Evolutionary conservation across 2,329 filamentous ascomycete genomes (phyloP).

Genomic region (Xylaria sp.): DNA sequence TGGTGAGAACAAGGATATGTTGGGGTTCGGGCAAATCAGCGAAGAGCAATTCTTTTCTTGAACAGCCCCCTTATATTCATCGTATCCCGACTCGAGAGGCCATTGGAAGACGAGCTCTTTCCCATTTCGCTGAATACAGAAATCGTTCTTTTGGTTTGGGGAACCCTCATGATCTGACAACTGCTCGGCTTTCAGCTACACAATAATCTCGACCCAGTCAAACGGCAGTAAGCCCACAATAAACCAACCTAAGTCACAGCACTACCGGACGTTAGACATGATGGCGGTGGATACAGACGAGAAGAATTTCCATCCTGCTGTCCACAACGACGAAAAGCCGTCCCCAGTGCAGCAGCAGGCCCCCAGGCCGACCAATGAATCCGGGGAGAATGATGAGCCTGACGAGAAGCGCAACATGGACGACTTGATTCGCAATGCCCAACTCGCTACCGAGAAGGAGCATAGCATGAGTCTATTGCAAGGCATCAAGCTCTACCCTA

Average conservation of each 20-base stretch:
- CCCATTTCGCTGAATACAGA: constrained; percentile 10
- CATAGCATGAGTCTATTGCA: constrained; percentile 77
- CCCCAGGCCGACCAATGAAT: constrained; percentile 13
- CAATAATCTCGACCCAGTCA: constrained; percentile 5
- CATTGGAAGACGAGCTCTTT: not conserved
- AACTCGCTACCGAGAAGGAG: constrained; percentile 67
- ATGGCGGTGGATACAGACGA: constrained; percentile 34
- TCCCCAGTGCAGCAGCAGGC: constrained; percentile 28
- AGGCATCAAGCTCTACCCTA: constrained; percentile 84
- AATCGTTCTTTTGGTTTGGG: constrained; percentile 12
- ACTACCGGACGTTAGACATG: constrained; percentile 21
- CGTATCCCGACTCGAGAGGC: constrained; percentile 6
- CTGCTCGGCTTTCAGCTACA: constrained; percentile 7
- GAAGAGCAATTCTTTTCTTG: constrained; percentile 11
- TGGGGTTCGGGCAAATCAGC: constrained; percentile 29
- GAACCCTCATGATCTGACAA: constrained; percentile 4
- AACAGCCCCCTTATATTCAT: constrained; percentile 5
- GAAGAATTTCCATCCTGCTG: constrained; percentile 20
- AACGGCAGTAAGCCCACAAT: constrained; percentile 27
- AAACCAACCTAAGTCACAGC: constrained; percentile 13
- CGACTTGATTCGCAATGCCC: constrained; percentile 57
- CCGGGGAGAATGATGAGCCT: constrained; percentile 26
- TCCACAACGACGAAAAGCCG: constrained; percentile 30
- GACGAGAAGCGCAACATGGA: constrained; percentile 41
- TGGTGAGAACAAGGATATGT: constrained; percentile 21